Base-by-base conservation (phyloP, 2,329 filamentous ascomycete species). In the Lachnellula subtilissima region DNA sequence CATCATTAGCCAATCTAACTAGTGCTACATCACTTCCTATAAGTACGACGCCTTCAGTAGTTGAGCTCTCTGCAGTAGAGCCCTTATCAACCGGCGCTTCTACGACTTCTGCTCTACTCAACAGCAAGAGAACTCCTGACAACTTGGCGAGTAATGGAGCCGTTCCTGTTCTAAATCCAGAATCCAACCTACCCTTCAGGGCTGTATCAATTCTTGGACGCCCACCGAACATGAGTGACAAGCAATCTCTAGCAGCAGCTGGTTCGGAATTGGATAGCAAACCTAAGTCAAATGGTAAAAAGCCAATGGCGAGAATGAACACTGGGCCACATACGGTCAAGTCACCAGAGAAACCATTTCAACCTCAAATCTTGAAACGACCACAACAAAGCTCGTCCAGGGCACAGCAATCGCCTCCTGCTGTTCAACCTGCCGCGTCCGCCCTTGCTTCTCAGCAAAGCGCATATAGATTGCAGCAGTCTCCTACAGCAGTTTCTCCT, bases 321-420 rank as follows among this genome's bases (percentile, higher is more conserved):
- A 46, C 46, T 32, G 47, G 32, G 36, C 23, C 43, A 37, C 12
- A 53, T 39, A 36, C 51, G 28, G 25, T 48, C 50, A 48, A 51
- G 32, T 68, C 72, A 28, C 48, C 56, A 8, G 64, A 70, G 12
- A 80, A 76, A 60, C 70, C 74, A 12, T 81, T 81, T 60, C 78
- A 80, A 55, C 78, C 78, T 8, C 77, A 80, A 53, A 81, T 81
- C 25, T 65, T 82, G 17, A 78, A 78, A 58, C 76, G 78, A 3
- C 76, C 78, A 25, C 73, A 76, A 43, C 50, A 75, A 69, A 54
- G 58, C 61, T 67, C 55, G 59, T 71, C 52, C 63, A 70, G 32
- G 56, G 60, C 32, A 65, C 64, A 58, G 63, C 68, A 40, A 37
- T 42, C 52, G 19, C 22, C 46, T 40, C 46, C 47, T 11, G 40